Evolutionary conservation across 2,329 filamentous ascomycete genomes (phyloP), one percentile per base, ranked within the genome.

Genomic region (Colletotrichum sp.): DNA sequence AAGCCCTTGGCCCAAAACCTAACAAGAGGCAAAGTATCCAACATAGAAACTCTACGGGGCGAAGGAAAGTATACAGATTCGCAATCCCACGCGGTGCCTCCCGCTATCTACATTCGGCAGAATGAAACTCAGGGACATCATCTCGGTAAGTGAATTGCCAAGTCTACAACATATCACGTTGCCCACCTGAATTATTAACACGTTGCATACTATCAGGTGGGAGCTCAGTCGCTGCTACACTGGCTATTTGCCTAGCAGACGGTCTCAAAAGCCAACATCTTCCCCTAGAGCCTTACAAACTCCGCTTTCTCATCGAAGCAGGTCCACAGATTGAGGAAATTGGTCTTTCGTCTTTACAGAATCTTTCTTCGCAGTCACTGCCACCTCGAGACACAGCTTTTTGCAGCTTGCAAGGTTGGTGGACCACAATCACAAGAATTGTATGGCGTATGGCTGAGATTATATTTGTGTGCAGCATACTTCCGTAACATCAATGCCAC

Each of bases 1-100:
- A 48, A 48, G 18, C 0, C 39, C 1, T n/a, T 3, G 0, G 39
- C 39, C 9, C 18, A 0, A 0, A 48, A 12, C 12, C 1, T 6
- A 18, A 48, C 39, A 0, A 48, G 0, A 0, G 39, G 39, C 5
- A 48, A 1, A n/a, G 18, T 48, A 0, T n/a, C 39, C 18, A 48
- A 0, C 39, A 48, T 48, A 48, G 39, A 48, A n/a, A 48, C 18
- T 48, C 39, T 48, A n/a, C 39, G 39, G 39, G 39, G 39, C 2
- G 39, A 48, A n/a, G 39, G 39, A 5, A 0, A 0, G 39, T 12
- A n/a, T 1, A 0, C 3, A 12, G 3, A 48, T 1, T n/a, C 18
- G 3, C 39, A 12, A 48, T 48, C 18, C 5, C 39, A 48, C 39
- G 39, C 39, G 9, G 39, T n/a, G 39, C 39, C 39, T n/a, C 39